phyloP scores from a whole-genome alignment of 2,329 filamentous ascomycete species.

The Mycosphaerelloides madeirae region DNA sequence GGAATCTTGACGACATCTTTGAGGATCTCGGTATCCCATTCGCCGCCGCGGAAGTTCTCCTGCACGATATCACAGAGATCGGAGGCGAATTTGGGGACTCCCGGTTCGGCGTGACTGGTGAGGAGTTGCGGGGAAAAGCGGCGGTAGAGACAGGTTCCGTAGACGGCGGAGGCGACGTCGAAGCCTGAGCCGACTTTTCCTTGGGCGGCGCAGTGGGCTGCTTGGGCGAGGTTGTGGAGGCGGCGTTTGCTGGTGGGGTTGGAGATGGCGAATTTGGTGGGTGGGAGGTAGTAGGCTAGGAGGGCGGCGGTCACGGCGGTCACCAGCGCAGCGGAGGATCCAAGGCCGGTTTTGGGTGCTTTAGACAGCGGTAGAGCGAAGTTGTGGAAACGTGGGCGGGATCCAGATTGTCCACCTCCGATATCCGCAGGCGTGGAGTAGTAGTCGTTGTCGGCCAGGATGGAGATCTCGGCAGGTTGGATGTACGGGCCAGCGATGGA shows the following conservation, averaged over 20 bases:
- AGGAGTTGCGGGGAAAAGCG: slow-evolving; percentile 84
- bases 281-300: slow-evolving; percentile 68
- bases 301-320: slow-evolving; percentile 77
- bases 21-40: slow-evolving; percentile 76
- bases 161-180: slow-evolving; percentile 88
- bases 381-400: slow-evolving; percentile 59
- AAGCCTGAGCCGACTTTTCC: slow-evolving; percentile 96
- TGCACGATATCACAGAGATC: slow-evolving; percentile 64
- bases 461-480: slow-evolving; percentile 68
- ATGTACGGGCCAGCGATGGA: slow-evolving; percentile 51
- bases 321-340: slow-evolving; percentile 89
- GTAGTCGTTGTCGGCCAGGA: slow-evolving; percentile 94
- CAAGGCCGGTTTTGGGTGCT: slow-evolving; percentile 93
- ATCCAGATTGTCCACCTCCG: slow-evolving; percentile 17
- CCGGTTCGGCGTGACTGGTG: slow-evolving; percentile 60
- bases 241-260: slow-evolving; percentile 52
- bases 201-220: slow-evolving; percentile 89
- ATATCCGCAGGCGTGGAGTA: slow-evolving; percentile 66
- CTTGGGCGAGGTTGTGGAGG: slow-evolving; percentile 90
- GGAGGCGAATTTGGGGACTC: slow-evolving; percentile 60
- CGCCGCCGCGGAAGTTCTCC: slow-evolving; percentile 41
- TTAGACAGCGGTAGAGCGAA: slow-evolving; percentile 70
- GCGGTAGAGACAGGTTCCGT: slow-evolving; percentile 83
- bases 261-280: slow-evolving; percentile 51
- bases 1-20: slow-evolving; percentile 70